Base-by-base conservation (phyloP, 139 green algal species). In the Monoraphidium neglectum region DNA sequence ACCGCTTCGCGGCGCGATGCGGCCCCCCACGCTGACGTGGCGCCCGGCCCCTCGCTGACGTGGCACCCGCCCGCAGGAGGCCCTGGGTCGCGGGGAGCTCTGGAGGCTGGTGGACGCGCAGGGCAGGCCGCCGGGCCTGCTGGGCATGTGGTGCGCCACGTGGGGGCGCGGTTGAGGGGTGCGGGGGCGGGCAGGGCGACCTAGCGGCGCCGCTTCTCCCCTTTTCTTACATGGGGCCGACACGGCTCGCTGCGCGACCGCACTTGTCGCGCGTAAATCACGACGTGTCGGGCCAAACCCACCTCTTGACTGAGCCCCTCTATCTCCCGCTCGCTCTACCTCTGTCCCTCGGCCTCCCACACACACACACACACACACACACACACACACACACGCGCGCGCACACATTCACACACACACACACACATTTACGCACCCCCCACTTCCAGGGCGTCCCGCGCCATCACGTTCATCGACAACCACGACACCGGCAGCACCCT, bases 381-480 rank as follows among this genome's bases (percentile, higher is more conserved):
- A 66, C 81, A 54, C 78, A n/a, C n/a, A n/a, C n/a, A n/a, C n/a
- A n/a, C n/a, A n/a, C n/a, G n/a, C n/a, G n/a, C n/a, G n/a, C n/a
- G n/a, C n/a, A n/a, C n/a, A n/a, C n/a, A n/a, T n/a, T n/a, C n/a
- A n/a, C n/a, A n/a, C n/a, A n/a, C n/a, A n/a, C n/a, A n/a, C n/a
- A n/a, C n/a, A n/a, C n/a, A n/a, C n/a, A n/a, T n/a, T n/a, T n/a
- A n/a, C n/a, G n/a, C n/a, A n/a, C n/a, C n/a, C n/a, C n/a, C n/a
- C n/a, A n/a, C n/a, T n/a, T n/a, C n/a, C n/a, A n/a, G 79, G 73
- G 66, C 73, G 49, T 92, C 85, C 24, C 85, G 92, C 35, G 93
- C 94, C 33, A 88, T 99, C 68, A 98, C 93, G 59, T 99, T 99
- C 85, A 90, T 99, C 61, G 95, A 98, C 76, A 98, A 99, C 87